These are phyloP conservation scores for Colletotrichum tanaceti DNA, from an alignment of 2,329 filamentous ascomycete species.

Conservation along the genomic window DNA sequence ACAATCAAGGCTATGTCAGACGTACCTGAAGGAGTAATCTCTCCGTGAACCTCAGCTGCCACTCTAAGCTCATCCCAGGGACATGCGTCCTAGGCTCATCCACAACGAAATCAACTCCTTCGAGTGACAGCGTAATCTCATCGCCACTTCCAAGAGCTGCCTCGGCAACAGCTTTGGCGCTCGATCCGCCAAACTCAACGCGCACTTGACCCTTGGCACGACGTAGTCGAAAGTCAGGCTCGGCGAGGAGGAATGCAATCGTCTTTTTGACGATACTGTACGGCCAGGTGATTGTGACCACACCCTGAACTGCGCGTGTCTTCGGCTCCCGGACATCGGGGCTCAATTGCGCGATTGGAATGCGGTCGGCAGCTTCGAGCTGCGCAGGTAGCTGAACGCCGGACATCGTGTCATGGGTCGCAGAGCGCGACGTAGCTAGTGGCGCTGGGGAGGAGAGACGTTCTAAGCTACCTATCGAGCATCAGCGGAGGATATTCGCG, in stretches of 20 bases:
- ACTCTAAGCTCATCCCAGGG: slow-evolving; percentile 65
- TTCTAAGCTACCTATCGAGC: slow-evolving; percentile 9
- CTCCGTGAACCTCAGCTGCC: slow-evolving; percentile 68
- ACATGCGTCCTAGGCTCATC: slow-evolving; percentile 60
- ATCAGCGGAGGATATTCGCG: not conserved
- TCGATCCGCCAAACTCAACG: slow-evolving; percentile 76
- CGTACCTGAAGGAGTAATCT: slow-evolving; percentile 61
- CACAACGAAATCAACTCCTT: slow-evolving; percentile 74
- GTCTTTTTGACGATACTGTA: slow-evolving; percentile 82
- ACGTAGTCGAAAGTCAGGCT: slow-evolving; percentile 85
- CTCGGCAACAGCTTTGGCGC: slow-evolving; percentile 75
- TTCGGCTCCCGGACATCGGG: slow-evolving; percentile 58
- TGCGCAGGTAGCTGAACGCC: slow-evolving; percentile 35
- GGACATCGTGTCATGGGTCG: slow-evolving; percentile 41
- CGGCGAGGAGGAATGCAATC: slow-evolving; percentile 83
- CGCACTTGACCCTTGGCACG: slow-evolving; percentile 83
- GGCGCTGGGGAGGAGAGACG: slow-evolving; percentile 11
- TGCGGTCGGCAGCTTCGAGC: slow-evolving; percentile 44
- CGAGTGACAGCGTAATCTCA: slow-evolving; percentile 74
- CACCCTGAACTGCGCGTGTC: slow-evolving; percentile 69
- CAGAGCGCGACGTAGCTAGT: slow-evolving; percentile 9
- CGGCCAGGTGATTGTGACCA: slow-evolving; percentile 90
- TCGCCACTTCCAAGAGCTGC: slow-evolving; percentile 82
- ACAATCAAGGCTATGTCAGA: not conserved
- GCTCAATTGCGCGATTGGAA: slow-evolving; percentile 67